Evolutionary conservation across 2,329 filamentous ascomycete genomes (phyloP).

Genomic region (Alternaria triticina): DNA sequence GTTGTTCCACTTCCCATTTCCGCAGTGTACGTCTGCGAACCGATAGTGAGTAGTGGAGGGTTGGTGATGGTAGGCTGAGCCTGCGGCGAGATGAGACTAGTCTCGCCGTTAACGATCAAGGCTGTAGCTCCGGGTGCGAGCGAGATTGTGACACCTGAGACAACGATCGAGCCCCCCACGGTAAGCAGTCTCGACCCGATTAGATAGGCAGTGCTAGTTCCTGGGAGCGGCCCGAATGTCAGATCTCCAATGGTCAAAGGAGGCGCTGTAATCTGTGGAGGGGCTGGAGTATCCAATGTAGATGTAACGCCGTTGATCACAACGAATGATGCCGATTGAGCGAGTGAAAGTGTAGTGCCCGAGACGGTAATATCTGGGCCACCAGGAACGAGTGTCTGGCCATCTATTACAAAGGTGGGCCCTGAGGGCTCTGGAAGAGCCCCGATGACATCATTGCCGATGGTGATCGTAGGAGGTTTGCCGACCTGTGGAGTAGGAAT

Average conservation of each 20-base stretch:
- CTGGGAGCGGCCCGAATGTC: conserved; percentile 36
- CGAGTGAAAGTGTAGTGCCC: conserved; percentile 44
- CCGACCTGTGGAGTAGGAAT: conserved; percentile 20
- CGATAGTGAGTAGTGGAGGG: conserved; percentile 43
- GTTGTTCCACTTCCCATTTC: conserved; percentile 33
- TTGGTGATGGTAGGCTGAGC: conserved; percentile 28
- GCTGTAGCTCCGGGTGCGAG: conserved; percentile 37
- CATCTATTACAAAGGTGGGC: conserved; percentile 42
- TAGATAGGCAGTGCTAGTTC: conserved; percentile 43
- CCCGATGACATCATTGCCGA: conserved; percentile 25
- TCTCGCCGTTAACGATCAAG: conserved; percentile 42
- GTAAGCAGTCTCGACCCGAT: conserved; percentile 48
- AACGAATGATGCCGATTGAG: conserved; percentile 35
- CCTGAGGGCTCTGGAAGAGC: conserved; percentile 12
- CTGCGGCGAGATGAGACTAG: conserved; percentile 35
- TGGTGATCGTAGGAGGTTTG: conserved; percentile 26
- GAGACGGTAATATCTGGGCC: conserved; percentile 43
- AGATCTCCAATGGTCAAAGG: conserved; percentile 39
- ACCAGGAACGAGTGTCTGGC: conserved; percentile 46
- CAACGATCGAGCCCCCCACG: conserved; percentile 45
- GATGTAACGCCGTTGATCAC: conserved; percentile 46
- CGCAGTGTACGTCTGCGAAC: conserved; percentile 36
- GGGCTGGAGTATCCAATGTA: conserved; percentile 37
- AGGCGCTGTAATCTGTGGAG: conserved; percentile 31
- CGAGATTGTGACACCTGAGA: conserved; percentile 37